These are phyloP conservation scores for Pythium graminicola DNA, from an alignment of 352 stramenopile species.

Conservation along the genomic window DNA sequence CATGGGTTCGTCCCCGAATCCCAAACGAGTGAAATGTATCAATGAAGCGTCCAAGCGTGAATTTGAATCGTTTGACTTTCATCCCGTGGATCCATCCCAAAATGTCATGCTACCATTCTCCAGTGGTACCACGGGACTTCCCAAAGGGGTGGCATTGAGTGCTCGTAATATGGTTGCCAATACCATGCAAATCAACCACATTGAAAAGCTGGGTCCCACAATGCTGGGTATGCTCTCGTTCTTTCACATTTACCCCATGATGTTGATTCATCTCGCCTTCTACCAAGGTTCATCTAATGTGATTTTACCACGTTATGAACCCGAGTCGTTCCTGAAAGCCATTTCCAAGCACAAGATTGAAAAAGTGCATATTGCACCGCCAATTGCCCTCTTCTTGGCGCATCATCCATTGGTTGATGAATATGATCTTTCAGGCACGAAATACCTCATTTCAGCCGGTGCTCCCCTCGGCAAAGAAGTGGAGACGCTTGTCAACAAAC, in stretches of 20 bases:
- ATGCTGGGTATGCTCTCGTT: slow-evolving; percentile 82
- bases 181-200: slow-evolving; percentile 68
- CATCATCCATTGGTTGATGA: slow-evolving; percentile 88
- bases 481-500: slow-evolving; percentile 43
- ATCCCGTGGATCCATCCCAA: slow-evolving; percentile 47
- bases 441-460: slow-evolving; percentile 60
- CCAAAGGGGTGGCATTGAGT: slow-evolving; percentile 87
- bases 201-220: slow-evolving; percentile 44
- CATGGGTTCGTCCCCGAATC: slow-evolving; percentile 59
- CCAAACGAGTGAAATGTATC: slow-evolving; percentile 43
- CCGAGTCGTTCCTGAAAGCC: slow-evolving; percentile 75
- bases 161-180: slow-evolving; percentile 88
- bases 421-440: slow-evolving; percentile 85
- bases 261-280: slow-evolving; percentile 70
- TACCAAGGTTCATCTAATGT: slow-evolving; percentile 78
- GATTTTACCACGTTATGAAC: slow-evolving; percentile 86
- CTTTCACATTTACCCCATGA: slow-evolving; percentile 93
- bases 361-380: slow-evolving; percentile 75
- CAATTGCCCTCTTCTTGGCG: slow-evolving; percentile 72
- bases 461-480: slow-evolving; percentile 67
- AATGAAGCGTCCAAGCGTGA: slow-evolving; percentile 36
- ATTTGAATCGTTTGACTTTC: slow-evolving; percentile 37
- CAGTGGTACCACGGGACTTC: slow-evolving; percentile 89
- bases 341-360: slow-evolving; percentile 50
- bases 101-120: slow-evolving; percentile 86